A percentile compares a stretch with the other conserved stretches of the same genome.
Conservation (phyloP, 116 monocot genomes). For the Papilionanthe hybrid region DNA sequence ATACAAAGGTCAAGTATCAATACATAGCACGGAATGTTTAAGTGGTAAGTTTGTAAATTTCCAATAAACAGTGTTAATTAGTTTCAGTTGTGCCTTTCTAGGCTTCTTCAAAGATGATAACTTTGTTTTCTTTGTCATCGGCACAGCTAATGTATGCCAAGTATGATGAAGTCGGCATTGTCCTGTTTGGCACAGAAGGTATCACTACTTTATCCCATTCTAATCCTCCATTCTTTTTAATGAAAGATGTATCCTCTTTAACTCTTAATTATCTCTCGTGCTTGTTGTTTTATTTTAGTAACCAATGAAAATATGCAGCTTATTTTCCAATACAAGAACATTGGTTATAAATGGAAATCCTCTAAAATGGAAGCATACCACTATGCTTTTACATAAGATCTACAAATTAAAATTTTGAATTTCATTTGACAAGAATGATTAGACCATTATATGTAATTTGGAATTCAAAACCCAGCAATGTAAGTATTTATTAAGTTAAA, state of each 20-base stretch:
- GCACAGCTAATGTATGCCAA: slow-evolving; percentile 73
- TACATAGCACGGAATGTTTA: neutral
- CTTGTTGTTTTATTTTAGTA: neutral
- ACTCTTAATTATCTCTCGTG: neutral
- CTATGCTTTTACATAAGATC: neutral
- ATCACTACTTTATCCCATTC: slow-evolving; percentile 4
- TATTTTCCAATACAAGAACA: neutral
- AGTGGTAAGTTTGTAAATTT: neutral
- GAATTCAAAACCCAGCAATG: neutral
- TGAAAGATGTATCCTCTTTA: neutral
- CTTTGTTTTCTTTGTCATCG: slow-evolving; percentile 5
- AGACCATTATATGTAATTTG: neutral
- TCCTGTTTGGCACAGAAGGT: slow-evolving; percentile 89
- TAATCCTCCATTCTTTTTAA: neutral
- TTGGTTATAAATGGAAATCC: neutral
- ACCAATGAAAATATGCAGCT: neutral
- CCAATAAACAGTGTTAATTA: neutral
- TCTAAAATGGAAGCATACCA: neutral
- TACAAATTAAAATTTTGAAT: neutral
- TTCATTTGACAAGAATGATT: neutral
- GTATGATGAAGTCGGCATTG: slow-evolving; percentile 78
- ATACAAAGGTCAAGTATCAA: neutral
- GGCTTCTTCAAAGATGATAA: neutral
- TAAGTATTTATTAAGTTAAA: neutral
- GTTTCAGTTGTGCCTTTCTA: neutral